phyloP scores from a whole-genome alignment of 1,284 basidiomycete species.

The Athelia sp. region DNA sequence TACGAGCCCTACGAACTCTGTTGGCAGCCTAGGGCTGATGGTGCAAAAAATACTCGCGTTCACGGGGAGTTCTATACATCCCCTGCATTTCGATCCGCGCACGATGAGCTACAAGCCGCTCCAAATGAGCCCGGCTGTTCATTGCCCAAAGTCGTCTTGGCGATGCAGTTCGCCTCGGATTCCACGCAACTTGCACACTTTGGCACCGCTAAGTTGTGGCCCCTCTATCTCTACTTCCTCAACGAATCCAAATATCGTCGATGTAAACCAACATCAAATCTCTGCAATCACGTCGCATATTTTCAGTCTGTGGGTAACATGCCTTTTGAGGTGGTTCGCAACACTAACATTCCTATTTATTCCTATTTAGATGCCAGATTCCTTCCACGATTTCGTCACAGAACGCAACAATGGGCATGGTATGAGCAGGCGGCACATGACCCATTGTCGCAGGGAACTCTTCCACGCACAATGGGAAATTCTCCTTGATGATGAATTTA shows the following conservation, averaged over 20 bases:
- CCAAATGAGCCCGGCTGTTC: conserved; percentile 9
- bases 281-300: conserved; percentile 30
- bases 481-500: conserved; percentile 15
- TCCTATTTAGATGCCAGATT: not conserved
- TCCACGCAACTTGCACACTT: conserved; percentile 30
- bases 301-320: conserved; percentile 22
- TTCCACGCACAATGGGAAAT: conserved; percentile 15
- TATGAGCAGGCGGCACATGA: conserved; percentile 5
- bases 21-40: not conserved
- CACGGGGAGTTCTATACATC: conserved; percentile 25
- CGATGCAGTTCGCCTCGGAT: conserved; percentile 31
- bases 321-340: not conserved
- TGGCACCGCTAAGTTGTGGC: conserved; percentile 29
- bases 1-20: not conserved
- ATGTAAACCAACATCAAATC: conserved; percentile 12
- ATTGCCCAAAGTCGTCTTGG: conserved; percentile 19
- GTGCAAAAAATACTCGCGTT: conserved; percentile 5
- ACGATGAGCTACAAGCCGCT: conserved; percentile 17
- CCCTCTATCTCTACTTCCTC: conserved; percentile 29
- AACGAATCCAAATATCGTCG: conserved; percentile 31
- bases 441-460: conserved; percentile 17
- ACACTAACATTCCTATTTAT: not conserved
- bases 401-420: not conserved
- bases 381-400: not conserved
- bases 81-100: conserved; percentile 20